Base-by-base conservation (phyloP, 768 basidiomycete genomes). In the Mrakia frigida region DNA sequence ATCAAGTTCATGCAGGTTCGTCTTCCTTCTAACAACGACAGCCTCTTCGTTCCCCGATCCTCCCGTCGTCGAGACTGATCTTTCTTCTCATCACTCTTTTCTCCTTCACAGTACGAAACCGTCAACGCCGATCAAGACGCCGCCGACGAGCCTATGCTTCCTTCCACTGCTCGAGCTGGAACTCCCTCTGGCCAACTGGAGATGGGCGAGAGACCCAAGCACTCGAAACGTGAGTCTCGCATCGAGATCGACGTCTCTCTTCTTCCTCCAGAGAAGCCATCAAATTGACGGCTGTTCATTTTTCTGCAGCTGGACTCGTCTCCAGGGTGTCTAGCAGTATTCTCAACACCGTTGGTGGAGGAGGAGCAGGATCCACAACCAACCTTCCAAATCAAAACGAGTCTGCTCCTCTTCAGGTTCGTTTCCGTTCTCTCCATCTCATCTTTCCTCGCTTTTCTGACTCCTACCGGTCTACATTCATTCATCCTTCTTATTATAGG, bases 1-100 rank as follows among this genome's bases (percentile, higher is more conserved):
- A 67, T 74, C 65, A 77, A 77, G 72, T 59, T 6, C 23, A 53
- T 77, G 33, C 46, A 75, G 65, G 60, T 67, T 16, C 59, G 23
- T 72, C 25, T 5, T 10, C 69, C 31, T 23, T 14, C 69, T n/a
- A n/a, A n/a, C n/a, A n/a, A n/a, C n/a, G n/a, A n/a, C n/a, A n/a
- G n/a, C n/a, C n/a, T n/a, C n/a, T n/a, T n/a, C n/a, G n/a, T n/a
- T n/a, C n/a, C n/a, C n/a, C n/a, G n/a, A n/a, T n/a, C n/a, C n/a
- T n/a, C n/a, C n/a, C n/a, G n/a, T n/a, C n/a, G n/a, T n/a, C n/a
- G n/a, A n/a, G 35, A 67, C 35, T 41, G 67, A n/a, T 14, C n/a
- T 43, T 28, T 41, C 67, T 37, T 6, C 11, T 43, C 16, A 11
- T 14, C 11, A 3, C 46, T 50, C 46, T 18, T 18, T 50, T 50